Conservation (phyloP, 441 rosid species). For the Biscutella laevigata region DNA sequence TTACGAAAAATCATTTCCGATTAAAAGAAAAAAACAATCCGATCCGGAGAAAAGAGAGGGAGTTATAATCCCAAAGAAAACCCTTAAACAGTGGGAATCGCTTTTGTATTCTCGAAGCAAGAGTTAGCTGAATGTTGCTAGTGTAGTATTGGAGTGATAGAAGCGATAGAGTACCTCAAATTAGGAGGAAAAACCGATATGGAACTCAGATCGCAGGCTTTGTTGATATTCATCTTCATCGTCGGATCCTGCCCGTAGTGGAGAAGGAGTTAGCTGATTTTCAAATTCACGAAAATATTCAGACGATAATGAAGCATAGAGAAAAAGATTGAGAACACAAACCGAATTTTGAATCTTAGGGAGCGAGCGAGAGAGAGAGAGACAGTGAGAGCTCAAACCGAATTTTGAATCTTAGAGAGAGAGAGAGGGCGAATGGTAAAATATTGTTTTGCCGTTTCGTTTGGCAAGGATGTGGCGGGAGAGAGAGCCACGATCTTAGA, state of each 20-base stretch:
- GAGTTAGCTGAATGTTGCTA: neutral
- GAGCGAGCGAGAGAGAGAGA: neutral
- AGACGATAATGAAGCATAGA: neutral
- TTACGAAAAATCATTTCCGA: neutral
- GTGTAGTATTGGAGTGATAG: neutral
- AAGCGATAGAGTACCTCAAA: slow-evolving; percentile 40
- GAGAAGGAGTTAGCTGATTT: slow-evolving; percentile 7
- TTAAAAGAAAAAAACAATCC: neutral
- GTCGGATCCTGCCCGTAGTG: neutral
- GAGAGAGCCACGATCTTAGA: neutral
- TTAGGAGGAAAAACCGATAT: slow-evolving; percentile 84
- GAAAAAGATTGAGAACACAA: neutral
- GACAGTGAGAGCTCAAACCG: no score
- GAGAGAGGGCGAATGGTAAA: neutral
- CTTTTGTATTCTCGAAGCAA: neutral
- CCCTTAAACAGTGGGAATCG: neutral
- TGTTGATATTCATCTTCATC: slow-evolving; percentile 89
- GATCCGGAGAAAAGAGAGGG: neutral
- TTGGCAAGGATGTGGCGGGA: neutral
- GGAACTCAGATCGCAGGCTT: slow-evolving; percentile 76
- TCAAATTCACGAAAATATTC: neutral
- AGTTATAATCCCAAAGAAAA: neutral
- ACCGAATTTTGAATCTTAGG: slow-evolving; percentile 9
- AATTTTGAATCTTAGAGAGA: no score
- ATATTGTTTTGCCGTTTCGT: neutral